phyloP scores from a whole-genome alignment of 371 early-diverging fungal species.

The Mucor plumbeus region DNA sequence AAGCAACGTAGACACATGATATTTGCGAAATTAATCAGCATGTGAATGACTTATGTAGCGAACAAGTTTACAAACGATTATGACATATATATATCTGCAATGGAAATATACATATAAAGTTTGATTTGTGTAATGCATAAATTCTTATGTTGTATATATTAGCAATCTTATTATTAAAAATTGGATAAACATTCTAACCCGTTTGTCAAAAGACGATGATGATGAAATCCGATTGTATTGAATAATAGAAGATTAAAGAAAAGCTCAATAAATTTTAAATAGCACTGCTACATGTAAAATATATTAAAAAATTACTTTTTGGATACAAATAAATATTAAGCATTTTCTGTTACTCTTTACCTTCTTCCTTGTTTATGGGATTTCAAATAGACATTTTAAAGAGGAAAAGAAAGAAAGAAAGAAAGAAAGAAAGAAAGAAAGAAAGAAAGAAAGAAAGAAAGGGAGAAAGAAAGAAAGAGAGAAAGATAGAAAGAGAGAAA shows the following conservation, averaged over 20 bases:
- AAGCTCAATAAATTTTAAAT: not conserved
- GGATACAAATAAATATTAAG: not conserved
- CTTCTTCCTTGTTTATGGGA: not conserved
- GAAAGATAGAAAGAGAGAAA: not conserved
- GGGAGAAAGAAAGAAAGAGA: not conserved
- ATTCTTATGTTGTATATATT: too few relatives aligned
- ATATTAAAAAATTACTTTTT: slow-evolving; percentile 1
- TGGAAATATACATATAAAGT: too few relatives aligned
- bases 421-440: too few relatives aligned
- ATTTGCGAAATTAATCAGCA: too few relatives aligned
- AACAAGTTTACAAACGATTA: too few relatives aligned
- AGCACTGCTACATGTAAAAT: not conserved
- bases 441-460: too few relatives aligned
- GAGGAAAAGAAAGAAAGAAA: not conserved
- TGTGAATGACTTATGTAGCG: too few relatives aligned
- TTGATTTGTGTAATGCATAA: too few relatives aligned
- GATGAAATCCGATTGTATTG: not conserved
- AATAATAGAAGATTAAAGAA: not conserved
- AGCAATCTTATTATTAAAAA: not conserved
- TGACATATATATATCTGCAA: too few relatives aligned
- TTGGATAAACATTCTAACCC: not conserved
- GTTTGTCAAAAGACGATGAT: not conserved
- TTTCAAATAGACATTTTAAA: not conserved
- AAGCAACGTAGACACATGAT: too few relatives aligned
- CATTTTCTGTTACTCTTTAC: not conserved